phyloP scores from a whole-genome alignment of 1,284 basidiomycete genomes.

The Microbotryum saponariae region DNA sequence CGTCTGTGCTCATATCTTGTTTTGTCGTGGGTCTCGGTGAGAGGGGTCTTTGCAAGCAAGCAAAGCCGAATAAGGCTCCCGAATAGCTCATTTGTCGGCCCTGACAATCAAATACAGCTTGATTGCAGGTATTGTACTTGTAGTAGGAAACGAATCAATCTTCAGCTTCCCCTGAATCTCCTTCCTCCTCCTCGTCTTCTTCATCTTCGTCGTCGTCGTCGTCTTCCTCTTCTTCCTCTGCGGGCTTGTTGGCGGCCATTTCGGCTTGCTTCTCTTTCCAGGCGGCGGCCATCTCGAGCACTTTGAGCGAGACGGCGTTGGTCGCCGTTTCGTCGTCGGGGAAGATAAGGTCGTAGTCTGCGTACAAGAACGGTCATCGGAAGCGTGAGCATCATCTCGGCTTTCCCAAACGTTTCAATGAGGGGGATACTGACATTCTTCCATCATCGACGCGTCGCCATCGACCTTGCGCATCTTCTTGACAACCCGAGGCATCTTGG shows the following conservation, averaged over 20 bases:
- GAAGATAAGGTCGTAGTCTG: slow-evolving; percentile 90
- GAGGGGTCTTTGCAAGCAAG: too few relatives aligned
- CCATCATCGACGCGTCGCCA: slow-evolving; percentile 73
- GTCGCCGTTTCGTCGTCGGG: slow-evolving; percentile 78
- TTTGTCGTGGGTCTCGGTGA: too few relatives aligned
- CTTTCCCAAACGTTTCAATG: neutral
- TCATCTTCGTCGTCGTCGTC: too few relatives aligned
- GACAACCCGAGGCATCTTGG: slow-evolving; percentile 82
- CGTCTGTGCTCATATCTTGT: too few relatives aligned
- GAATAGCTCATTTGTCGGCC: too few relatives aligned
- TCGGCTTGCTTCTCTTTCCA: slow-evolving; percentile 51
- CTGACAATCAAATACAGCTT: too few relatives aligned
- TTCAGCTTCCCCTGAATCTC: too few relatives aligned
- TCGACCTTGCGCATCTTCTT: slow-evolving; percentile 73
- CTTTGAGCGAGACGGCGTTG: slow-evolving; percentile 86
- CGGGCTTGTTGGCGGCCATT: neutral
- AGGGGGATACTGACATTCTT: slow-evolving; percentile 56
- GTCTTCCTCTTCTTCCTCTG: too few relatives aligned
- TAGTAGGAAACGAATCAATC: too few relatives aligned
- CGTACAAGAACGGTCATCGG: slow-evolving; percentile 6
- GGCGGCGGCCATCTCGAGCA: slow-evolving; percentile 76
- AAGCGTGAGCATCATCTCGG: neutral
- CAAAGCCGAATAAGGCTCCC: too few relatives aligned
- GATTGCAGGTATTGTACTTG: too few relatives aligned
- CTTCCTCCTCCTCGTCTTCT: too few relatives aligned